phyloP scores from a whole-genome alignment of 305 asterid species.

The Coffea humblotiana region DNA sequence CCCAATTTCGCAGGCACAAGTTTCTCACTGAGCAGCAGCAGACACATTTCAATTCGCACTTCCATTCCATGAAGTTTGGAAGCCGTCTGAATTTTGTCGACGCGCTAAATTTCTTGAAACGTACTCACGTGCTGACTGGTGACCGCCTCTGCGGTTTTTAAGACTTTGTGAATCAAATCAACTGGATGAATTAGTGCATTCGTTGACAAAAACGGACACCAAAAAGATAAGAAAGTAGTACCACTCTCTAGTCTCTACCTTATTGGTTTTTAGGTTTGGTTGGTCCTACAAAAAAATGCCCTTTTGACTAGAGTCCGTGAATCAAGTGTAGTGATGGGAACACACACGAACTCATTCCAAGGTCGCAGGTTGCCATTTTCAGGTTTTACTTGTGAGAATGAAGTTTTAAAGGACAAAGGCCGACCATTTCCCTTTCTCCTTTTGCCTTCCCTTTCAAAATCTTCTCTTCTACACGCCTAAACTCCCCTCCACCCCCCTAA shows the following conservation, averaged over 20 bases:
- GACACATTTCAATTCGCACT: background rate
- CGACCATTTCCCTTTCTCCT: background rate
- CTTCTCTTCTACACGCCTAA: background rate
- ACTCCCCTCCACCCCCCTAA: background rate
- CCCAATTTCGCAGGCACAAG: background rate
- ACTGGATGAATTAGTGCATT: background rate
- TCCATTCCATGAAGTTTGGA: slow-evolving; percentile 19
- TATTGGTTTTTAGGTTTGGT: background rate
- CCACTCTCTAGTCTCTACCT: background rate
- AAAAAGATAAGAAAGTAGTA: background rate
- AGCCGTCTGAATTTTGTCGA: background rate
- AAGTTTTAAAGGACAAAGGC: background rate
- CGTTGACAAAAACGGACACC: background rate
- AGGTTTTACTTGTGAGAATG: background rate
- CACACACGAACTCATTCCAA: background rate
- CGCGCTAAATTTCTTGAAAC: background rate
- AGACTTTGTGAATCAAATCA: background rate
- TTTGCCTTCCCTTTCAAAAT: background rate
- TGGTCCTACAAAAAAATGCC: background rate
- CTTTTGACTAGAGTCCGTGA: background rate
- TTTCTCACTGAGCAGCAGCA: slow-evolving; percentile 7
- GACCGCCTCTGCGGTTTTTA: background rate
- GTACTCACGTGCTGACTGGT: background rate
- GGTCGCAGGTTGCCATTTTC: background rate
- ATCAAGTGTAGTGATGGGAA: background rate